A percentile compares a stretch with the other conserved stretches of the same genome.
phyloP scores from a whole-genome alignment of 768 basidiomycete genomes.

The Suillus sp. region DNA sequence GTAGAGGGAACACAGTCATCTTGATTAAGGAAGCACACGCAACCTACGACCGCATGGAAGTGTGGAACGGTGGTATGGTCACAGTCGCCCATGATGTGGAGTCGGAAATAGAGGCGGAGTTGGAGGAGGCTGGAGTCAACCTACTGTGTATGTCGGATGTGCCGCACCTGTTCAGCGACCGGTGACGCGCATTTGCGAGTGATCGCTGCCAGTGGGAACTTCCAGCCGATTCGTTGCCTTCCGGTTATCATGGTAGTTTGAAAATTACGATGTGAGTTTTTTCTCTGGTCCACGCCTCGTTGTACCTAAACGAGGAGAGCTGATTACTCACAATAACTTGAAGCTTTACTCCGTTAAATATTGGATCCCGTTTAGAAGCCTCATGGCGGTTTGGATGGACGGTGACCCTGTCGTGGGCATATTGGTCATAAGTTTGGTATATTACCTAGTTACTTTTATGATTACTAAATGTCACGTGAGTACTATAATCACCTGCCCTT shows the following conservation, averaged over 20 bases:
- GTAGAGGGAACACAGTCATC: constrained; percentile 65
- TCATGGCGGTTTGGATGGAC: neutral
- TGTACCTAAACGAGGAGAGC: neutral
- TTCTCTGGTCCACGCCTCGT: neutral
- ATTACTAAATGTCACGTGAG: neutral
- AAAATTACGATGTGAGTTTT: constrained; percentile 1
- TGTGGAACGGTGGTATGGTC: constrained; percentile 56
- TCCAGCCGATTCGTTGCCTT: neutral
- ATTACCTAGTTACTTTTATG: neutral
- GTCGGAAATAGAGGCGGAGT: constrained; percentile 62
- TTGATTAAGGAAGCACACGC: constrained; percentile 66
- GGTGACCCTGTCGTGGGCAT: neutral
- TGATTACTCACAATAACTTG: constrained; percentile 7
- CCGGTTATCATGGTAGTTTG: neutral
- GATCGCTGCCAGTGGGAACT: neutral
- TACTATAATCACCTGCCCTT: neutral
- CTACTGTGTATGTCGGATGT: constrained; percentile 70
- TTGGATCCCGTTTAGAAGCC: neutral
- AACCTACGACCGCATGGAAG: constrained; percentile 67
- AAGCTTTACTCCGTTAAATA: constrained; percentile 1
- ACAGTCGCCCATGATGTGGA: constrained; percentile 56
- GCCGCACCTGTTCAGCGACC: constrained; percentile 56
- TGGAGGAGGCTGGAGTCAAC: constrained; percentile 69
- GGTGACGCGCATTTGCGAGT: constrained; percentile 34
- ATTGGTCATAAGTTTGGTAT: neutral